Percentiles rank a stretch among this genome's conserved stretches.
phyloP scores from a whole-genome alignment of 108 stramenopile genomes.

The Asterionellopsis glacialis region DNA sequence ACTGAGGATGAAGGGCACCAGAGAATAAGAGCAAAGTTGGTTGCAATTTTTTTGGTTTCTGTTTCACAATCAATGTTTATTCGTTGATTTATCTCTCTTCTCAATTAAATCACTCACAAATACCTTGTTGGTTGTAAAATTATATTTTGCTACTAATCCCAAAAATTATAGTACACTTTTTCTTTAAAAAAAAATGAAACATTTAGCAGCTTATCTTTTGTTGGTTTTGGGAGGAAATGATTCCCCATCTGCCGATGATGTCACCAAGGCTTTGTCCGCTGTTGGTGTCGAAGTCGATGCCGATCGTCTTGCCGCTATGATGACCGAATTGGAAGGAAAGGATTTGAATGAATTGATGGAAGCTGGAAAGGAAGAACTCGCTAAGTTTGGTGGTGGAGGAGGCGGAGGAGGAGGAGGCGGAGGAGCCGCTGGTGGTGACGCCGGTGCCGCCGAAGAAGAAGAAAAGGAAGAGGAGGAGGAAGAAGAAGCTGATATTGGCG shows the following conservation, averaged over 20 bases:
- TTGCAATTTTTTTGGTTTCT: too few relatives aligned
- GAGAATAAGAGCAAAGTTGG: too few relatives aligned
- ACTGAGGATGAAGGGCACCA: too few relatives aligned
- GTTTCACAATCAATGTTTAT: too few relatives aligned
- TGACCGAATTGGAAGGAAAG: slow-evolving; percentile 94
- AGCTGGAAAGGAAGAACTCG: slow-evolving; percentile 79
- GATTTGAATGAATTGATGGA: slow-evolving; percentile 82
- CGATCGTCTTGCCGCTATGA: slow-evolving; percentile 52
- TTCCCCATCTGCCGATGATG: slow-evolving; percentile 89
- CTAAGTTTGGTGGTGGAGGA: slow-evolving; percentile 93
- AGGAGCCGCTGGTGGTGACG: slow-evolving; percentile 47
- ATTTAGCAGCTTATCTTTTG: slow-evolving; percentile 94
- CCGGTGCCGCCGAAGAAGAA: slow-evolving; percentile 38
- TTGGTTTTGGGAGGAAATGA: slow-evolving; percentile 93
- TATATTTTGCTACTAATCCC: not conserved
- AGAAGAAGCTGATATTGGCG: slow-evolving; percentile 43
- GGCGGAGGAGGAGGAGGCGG: slow-evolving; percentile 82
- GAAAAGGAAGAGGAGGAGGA: slow-evolving; percentile 70
- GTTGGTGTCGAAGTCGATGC: slow-evolving; percentile 90
- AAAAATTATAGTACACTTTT: not conserved
- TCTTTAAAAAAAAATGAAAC: slow-evolving; percentile 96
- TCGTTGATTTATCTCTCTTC: too few relatives aligned
- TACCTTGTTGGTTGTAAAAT: not conserved
- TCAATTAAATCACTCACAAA: not conserved
- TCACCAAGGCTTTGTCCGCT: slow-evolving; percentile 79